These are phyloP conservation scores for Barnettozyma siamensis DNA, from an alignment of 805 yeast genomes.

Conservation along the genomic window DNA sequence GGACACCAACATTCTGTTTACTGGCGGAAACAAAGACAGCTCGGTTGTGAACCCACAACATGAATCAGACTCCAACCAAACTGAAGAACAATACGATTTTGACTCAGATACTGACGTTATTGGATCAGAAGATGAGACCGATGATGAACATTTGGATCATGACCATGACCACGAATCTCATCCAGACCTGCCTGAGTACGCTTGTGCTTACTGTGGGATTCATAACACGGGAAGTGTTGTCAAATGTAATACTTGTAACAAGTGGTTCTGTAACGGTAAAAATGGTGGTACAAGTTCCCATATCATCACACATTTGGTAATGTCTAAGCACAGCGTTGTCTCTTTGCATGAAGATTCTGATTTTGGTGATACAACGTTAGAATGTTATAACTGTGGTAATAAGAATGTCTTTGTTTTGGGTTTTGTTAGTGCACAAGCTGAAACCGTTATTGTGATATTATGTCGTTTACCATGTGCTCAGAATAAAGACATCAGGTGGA, in stretches of 20 bases:
- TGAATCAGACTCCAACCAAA: not conserved
- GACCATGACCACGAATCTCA: slow-evolving; percentile 6
- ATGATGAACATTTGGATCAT: slow-evolving; percentile 9
- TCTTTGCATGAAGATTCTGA: slow-evolving; percentile 75
- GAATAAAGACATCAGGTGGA: slow-evolving; percentile 74
- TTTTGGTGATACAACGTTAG: slow-evolving; percentile 80
- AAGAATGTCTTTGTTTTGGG: slow-evolving; percentile 78
- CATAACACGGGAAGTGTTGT: slow-evolving; percentile 60
- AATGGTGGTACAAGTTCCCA: slow-evolving; percentile 61
- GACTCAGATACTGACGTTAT: slow-evolving; percentile 8
- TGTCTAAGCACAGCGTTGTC: slow-evolving; percentile 71
- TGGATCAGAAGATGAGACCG: slow-evolving; percentile 12
- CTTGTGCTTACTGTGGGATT: slow-evolving; percentile 71
- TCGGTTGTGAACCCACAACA: no score
- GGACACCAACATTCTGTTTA: slow-evolving; percentile 23
- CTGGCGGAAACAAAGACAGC: not conserved
- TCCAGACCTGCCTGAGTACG: slow-evolving; percentile 31
- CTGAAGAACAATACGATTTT: slow-evolving; percentile 4
- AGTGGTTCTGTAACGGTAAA: slow-evolving; percentile 87
- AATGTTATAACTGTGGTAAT: slow-evolving; percentile 87
- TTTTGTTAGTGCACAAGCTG: slow-evolving; percentile 80
- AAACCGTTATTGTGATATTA: slow-evolving; percentile 77
- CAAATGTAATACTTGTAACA: slow-evolving; percentile 68
- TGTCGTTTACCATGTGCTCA: slow-evolving; percentile 90
- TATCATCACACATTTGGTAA: slow-evolving; percentile 77